Base-by-base conservation (phyloP, 2,329 filamentous ascomycete genomes). In the Ophidiomyces ophidiicola region DNA sequence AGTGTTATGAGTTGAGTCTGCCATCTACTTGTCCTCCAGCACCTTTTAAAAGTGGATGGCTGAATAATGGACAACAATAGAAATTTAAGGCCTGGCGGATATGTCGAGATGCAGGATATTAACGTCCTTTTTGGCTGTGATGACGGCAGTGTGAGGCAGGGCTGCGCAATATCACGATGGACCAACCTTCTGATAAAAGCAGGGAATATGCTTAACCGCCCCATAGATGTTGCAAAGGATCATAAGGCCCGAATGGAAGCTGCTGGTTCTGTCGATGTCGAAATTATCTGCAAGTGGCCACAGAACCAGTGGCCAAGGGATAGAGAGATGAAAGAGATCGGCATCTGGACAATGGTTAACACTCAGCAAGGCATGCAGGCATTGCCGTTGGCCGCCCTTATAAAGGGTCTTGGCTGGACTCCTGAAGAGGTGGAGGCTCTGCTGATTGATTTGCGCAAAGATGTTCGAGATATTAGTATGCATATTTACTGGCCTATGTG, bases 31-130 rank as follows among this genome's bases (percentile, higher is more conserved):
- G 8, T 12, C 30, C 19, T 17, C 1, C 20, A 11, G 5, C 12
- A 20, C 25, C 23, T 28, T 25, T 25, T 3, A 32, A 14, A 39
- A 31, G 6, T 29, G 6, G 26, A 29, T 29, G 14, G 14, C 26
- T 29, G 14, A 12, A 29, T n/a, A 5, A 12, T 7, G n/a, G 11
- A 29, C 11, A 19, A n/a, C 21, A 14, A 21, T 23, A 34, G 46
- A 25, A 57, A 63, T 51, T 57, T 70, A 15, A 60, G 59, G 39
- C 66, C 65, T 0, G 67, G 66, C 5, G 67, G 67, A 25, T 71
- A 61, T 48, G 46, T 70, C 15, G 68, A 70, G 44, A 53, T 67
- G 35, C 66, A 70, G 47, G 68, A 70, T 41, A 63, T 64, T 42
- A 56, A 63, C 25, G 51, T 65, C 1, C 55, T 56, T 7, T 60